phyloP scores from a whole-genome alignment of 2,329 filamentous ascomycete species.

The Alternaria gansuensis region DNA sequence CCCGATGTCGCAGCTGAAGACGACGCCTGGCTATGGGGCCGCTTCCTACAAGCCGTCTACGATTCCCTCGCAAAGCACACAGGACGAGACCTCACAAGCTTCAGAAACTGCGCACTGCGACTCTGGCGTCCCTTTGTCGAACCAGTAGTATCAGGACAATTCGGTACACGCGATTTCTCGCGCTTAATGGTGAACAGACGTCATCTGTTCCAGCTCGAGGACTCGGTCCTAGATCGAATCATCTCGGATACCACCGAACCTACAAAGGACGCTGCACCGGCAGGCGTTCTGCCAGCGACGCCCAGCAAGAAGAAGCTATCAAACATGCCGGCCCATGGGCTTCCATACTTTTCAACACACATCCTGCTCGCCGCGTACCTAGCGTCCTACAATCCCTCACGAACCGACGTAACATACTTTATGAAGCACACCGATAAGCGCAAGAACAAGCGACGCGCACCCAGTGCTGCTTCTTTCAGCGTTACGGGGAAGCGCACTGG shows the following conservation, averaged over 20 bases:
- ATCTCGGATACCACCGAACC: slow-evolving; percentile 22
- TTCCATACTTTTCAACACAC: slow-evolving; percentile 77
- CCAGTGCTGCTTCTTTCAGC: slow-evolving; percentile 27
- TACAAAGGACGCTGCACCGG: background rate
- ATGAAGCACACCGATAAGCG: slow-evolving; percentile 70
- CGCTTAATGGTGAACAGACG: slow-evolving; percentile 78
- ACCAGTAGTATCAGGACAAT: slow-evolving; percentile 77
- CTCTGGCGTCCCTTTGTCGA: slow-evolving; percentile 87
- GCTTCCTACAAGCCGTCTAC: slow-evolving; percentile 85
- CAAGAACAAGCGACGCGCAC: slow-evolving; percentile 56
- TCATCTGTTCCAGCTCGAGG: slow-evolving; percentile 75
- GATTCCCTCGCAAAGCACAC: slow-evolving; percentile 85
- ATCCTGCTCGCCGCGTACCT: slow-evolving; percentile 81
- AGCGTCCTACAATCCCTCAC: slow-evolving; percentile 78
- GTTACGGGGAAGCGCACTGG: slow-evolving; percentile 23
- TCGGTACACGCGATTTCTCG: slow-evolving; percentile 81
- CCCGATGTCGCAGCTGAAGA: slow-evolving; percentile 61
- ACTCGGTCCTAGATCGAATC: slow-evolving; percentile 72
- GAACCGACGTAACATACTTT: slow-evolving; percentile 78
- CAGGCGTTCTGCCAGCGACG: slow-evolving; percentile 9
- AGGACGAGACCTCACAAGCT: slow-evolving; percentile 78
- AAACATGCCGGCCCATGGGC: slow-evolving; percentile 53
- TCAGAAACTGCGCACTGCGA: slow-evolving; percentile 72
- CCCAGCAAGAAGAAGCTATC: slow-evolving; percentile 27
- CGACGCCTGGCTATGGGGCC: slow-evolving; percentile 76